Evolutionary conservation across 2,329 filamentous ascomycete genomes (phyloP).

Genomic region (Stachybotrys chartarum): DNA sequence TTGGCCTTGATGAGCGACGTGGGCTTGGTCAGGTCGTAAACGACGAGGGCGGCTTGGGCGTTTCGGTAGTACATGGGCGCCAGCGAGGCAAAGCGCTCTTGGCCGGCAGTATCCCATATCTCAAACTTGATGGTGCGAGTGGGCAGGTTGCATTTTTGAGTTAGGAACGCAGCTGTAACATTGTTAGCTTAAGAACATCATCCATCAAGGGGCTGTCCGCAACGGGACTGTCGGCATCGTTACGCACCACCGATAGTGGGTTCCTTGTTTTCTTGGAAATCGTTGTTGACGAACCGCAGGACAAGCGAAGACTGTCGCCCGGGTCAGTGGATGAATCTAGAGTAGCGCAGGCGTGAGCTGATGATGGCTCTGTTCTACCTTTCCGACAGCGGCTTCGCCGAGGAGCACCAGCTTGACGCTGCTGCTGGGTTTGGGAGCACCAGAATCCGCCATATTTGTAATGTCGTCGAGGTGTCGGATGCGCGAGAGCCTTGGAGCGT

Average conservation of each 20-base stretch:
- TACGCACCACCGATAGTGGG: constrained; percentile 90
- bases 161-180: constrained; percentile 82
- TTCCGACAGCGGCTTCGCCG: constrained; percentile 95
- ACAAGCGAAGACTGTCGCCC: constrained; percentile 79
- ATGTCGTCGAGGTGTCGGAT: constrained; percentile 1
- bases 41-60: constrained; percentile 91
- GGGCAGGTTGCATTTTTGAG: constrained; percentile 96
- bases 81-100: constrained; percentile 93
- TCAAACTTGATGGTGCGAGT: constrained; percentile 88
- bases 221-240: constrained; percentile 6
- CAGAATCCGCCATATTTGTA: constrained; percentile 34
- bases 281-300: constrained; percentile 97
- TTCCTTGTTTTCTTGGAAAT: constrained; percentile 99
- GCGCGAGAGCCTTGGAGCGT: constrained; percentile 4
- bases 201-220: not conserved
- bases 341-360: not conserved
- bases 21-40: constrained; percentile 97
- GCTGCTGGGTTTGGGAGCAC: constrained; percentile 87
- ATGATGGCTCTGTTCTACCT: constrained; percentile 51
- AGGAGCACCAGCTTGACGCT: constrained; percentile 99
- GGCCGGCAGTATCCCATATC: constrained; percentile 97
- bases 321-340: constrained; percentile 10
- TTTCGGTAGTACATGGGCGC: constrained; percentile 99
- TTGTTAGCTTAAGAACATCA: not conserved
- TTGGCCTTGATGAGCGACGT: constrained; percentile 94